phyloP scores from a whole-genome alignment of 2,329 filamentous ascomycete species.

The Didymellaceae sp. region DNA sequence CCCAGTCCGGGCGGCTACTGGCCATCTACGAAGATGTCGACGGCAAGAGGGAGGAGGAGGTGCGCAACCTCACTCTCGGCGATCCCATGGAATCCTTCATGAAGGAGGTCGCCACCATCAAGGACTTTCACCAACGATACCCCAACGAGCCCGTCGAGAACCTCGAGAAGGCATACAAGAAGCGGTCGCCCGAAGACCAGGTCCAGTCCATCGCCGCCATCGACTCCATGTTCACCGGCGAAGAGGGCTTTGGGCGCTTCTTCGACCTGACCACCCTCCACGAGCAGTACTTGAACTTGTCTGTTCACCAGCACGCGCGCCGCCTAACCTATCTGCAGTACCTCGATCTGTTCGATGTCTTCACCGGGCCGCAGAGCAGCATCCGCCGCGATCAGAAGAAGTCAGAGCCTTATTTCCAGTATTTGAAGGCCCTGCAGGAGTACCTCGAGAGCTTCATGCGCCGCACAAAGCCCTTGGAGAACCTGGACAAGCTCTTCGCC shows the following conservation, averaged over 20 bases:
- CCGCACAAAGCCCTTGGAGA: conserved; percentile 82
- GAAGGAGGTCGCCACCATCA: conserved; percentile 79
- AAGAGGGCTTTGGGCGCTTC: conserved; percentile 91
- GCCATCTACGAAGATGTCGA: conserved; percentile 84
- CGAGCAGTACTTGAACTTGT: conserved; percentile 88
- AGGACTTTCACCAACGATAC: conserved; percentile 87
- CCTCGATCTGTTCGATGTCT: conserved; percentile 87
- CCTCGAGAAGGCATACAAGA: conserved; percentile 88
- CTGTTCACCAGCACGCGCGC: conserved; percentile 70
- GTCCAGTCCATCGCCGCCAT: conserved; percentile 70
- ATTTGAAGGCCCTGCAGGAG: conserved; percentile 77
- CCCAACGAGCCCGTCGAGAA: conserved; percentile 96
- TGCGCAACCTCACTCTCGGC: conserved; percentile 81
- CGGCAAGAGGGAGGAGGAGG: conserved; percentile 75
- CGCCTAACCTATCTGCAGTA: conserved; percentile 91
- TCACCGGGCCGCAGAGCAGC: conserved; percentile 73
- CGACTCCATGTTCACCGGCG: conserved; percentile 92
- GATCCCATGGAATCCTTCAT: conserved; percentile 93
- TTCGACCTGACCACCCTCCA: conserved; percentile 86
- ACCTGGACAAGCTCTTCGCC: conserved; percentile 77
- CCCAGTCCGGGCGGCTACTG: conserved; percentile 80
- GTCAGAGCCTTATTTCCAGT: conserved; percentile 91
- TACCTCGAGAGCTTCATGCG: conserved; percentile 91
- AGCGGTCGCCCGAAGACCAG: conserved; percentile 68
- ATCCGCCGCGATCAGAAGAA: conserved; percentile 84